phyloP scores from a whole-genome alignment of 805 yeast genomes.

The Saccharomyces eubayanus region DNA sequence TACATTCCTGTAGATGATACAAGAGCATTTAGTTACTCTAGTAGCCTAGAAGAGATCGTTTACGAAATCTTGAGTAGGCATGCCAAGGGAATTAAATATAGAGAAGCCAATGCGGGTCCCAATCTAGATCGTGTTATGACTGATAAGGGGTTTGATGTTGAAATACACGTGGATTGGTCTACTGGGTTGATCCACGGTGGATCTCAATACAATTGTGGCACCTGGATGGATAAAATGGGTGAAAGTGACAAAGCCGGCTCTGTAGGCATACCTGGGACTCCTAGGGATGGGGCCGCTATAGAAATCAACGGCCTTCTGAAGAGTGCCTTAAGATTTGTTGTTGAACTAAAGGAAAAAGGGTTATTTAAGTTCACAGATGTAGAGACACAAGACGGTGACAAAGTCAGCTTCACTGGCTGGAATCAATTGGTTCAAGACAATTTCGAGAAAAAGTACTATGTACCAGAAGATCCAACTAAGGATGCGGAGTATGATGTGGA shows the following conservation, averaged over 20 bases:
- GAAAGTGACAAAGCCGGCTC: conserved; percentile 77
- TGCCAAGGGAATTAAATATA: conserved; percentile 75
- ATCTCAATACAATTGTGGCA: conserved; percentile 87
- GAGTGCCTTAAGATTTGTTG: conserved; percentile 74
- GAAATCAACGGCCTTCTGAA: conserved; percentile 86
- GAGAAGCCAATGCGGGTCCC: conserved; percentile 94
- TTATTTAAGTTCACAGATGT: conserved; percentile 53
- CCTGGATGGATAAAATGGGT: conserved; percentile 99
- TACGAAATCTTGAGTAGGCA: conserved; percentile 82
- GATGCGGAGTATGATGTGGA: conserved; percentile 59
- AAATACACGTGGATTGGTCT: conserved; percentile 73
- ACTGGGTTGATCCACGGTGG: conserved; percentile 90
- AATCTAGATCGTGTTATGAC: conserved; percentile 84
- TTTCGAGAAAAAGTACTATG: conserved; percentile 71
- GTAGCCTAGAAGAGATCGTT: conserved; percentile 65
- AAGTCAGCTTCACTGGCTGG: conserved; percentile 61
- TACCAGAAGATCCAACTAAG: conserved; percentile 57
- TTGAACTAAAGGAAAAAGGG: conserved; percentile 45
- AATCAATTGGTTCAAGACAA: conserved; percentile 55
- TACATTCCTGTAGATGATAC: conserved; percentile 62
- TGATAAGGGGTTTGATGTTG: conserved; percentile 84
- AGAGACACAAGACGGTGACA: conserved; percentile 47
- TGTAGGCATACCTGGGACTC: conserved; percentile 94
- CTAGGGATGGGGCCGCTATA: conserved; percentile 93
- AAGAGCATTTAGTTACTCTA: conserved; percentile 63